Evolutionary conservation across 768 basidiomycete genomes (phyloP).

Genomic region (Russula ochroleuca): DNA sequence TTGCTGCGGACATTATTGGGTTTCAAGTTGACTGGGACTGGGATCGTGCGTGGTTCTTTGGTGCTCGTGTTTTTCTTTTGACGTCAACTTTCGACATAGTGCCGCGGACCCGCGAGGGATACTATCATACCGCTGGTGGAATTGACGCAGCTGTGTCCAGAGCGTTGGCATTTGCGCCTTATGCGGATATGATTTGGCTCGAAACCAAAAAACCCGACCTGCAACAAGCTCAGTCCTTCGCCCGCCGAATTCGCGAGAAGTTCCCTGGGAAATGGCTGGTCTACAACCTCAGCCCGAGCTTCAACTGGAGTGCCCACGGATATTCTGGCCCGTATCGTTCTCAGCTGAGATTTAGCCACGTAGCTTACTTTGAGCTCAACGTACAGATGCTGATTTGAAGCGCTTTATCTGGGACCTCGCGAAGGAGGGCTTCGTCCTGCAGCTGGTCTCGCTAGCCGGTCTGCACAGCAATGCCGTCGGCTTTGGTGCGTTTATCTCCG

Average conservation of each 20-base stretch:
- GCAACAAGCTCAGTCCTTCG: slow-evolving; percentile 72
- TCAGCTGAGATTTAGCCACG: not conserved
- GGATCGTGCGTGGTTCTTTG: slow-evolving; percentile 59
- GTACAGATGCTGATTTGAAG: slow-evolving; percentile 65
- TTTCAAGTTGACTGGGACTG: slow-evolving; percentile 81
- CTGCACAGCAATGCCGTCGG: slow-evolving; percentile 78
- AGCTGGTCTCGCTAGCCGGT: slow-evolving; percentile 87
- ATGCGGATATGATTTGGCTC: slow-evolving; percentile 88
- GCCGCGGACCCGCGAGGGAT: slow-evolving; percentile 86
- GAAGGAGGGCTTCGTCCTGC: slow-evolving; percentile 89
- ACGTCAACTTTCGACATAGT: slow-evolving; percentile 40
- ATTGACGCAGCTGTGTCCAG: slow-evolving; percentile 79
- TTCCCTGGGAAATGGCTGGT: slow-evolving; percentile 85
- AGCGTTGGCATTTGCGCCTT: slow-evolving; percentile 72
- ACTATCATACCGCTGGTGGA: slow-evolving; percentile 83
- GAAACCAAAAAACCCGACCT: slow-evolving; percentile 90
- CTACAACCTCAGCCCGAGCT: slow-evolving; percentile 91
- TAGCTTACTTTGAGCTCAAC: not conserved
- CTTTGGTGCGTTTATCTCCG: slow-evolving; percentile 48
- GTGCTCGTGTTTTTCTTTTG: not conserved
- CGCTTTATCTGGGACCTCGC: slow-evolving; percentile 87
- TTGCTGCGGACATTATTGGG: slow-evolving; percentile 73
- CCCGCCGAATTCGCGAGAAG: slow-evolving; percentile 64
- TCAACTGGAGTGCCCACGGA: slow-evolving; percentile 86
- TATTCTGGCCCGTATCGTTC: slow-evolving; percentile 52